Evolutionary conservation across 23 red algal species (phyloP), one percentile per base, ranked within the genome.

Genomic region (Gracilaria vermiculophylla): DNA sequence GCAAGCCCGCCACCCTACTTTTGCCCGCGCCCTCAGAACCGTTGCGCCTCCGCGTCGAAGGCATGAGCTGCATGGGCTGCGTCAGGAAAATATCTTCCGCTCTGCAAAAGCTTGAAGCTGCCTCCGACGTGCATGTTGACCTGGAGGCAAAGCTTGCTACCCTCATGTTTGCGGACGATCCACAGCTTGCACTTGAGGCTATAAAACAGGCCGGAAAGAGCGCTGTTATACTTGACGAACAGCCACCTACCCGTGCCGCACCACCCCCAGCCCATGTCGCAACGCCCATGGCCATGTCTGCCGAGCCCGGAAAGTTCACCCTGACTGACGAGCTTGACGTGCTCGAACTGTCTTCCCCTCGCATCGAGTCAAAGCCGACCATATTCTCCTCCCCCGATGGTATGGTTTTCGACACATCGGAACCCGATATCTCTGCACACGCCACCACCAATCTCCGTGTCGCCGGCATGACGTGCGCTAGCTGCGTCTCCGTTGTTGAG

Each of bases 381-480:
- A 33, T 41, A 19, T 78, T 16, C 4, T 37, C 81, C 53, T 39
- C 78, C 0, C 41, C 50, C 64, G 62, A 62, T 42, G 19, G 25
- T 54, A 3, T 56, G 35, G 35, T 66, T 54, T 1, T 71, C 36
- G 31, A 27, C 6, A 37, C 49, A 16, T 34, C 81, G 8, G 27
- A 65, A 13, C 2, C 31, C 5, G 23, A 14, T 53, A 36, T 24
- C 10, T 31, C 61, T 1, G 62, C 62, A 15, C 42, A 35, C 5
- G 20, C 28, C 21, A 91, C 76, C 12, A 85, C 79, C 16, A 42
- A 64, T 4, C 34, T 91, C 49, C 53, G 77, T 19, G 62, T 95
- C 31, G 16, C 64, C 5, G 94, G 94, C 40, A 95, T 95, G 94
- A 91, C 94, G 6, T 95, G 94, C 66, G 44, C 94, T 41, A 85